These are phyloP conservation scores for Elsinoe fawcettii DNA, from an alignment of 2,329 filamentous ascomycete species.

Conservation along the genomic window DNA sequence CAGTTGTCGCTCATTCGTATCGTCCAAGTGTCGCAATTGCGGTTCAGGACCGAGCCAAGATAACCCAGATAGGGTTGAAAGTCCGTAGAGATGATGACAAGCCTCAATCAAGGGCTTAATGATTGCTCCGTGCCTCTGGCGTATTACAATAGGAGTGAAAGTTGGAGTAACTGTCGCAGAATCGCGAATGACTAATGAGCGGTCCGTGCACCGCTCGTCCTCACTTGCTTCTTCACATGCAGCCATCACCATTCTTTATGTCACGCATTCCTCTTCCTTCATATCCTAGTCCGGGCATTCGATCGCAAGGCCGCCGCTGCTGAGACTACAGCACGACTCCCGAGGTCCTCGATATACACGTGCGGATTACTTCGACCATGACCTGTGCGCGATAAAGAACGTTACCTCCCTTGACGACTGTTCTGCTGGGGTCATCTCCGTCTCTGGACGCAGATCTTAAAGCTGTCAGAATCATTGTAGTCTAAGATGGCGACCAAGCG, in stretches of 20 bases:
- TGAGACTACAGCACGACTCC: no score
- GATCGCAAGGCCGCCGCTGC: no score
- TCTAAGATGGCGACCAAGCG: conserved; percentile 82
- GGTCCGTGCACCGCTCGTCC: background rate
- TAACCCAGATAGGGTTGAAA: background rate
- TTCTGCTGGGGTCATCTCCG: no score
- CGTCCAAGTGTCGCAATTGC: background rate
- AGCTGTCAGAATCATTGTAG: background rate
- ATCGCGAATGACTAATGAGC: conserved; percentile 9
- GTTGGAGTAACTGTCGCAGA: conserved; percentile 5
- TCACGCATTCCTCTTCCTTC: background rate
- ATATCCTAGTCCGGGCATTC: no score
- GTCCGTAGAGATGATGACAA: background rate
- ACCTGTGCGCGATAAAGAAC: no score
- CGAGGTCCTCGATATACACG: no score
- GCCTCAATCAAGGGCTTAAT: background rate
- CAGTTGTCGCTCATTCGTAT: background rate
- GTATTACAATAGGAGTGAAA: background rate
- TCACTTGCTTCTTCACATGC: background rate
- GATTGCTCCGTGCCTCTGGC: background rate
- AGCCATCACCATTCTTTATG: background rate
- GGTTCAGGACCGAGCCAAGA: background rate
- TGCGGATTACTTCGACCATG: no score
- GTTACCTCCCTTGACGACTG: no score
- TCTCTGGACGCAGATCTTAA: no score